Base-by-base conservation (phyloP, 257 asterid species). In the Ocimum tenuiflorum region DNA sequence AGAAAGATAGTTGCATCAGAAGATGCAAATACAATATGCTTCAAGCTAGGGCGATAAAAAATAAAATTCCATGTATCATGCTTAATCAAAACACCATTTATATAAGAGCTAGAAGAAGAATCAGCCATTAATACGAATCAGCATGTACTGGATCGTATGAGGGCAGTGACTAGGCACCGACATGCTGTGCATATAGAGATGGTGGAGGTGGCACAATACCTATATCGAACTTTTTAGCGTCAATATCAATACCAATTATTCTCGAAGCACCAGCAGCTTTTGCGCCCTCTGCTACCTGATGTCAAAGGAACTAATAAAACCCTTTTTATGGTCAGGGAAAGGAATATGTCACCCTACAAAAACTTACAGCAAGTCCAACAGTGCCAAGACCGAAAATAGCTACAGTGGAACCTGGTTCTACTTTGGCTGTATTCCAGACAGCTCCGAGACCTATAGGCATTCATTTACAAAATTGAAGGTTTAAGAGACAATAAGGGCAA, bases 221-320 rank as follows among this genome's bases (percentile, higher is more conserved):
- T 68, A 4, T 63, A 42, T 89, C 96, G 12, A 75, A 91, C 83
- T 91, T 91, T 45, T 83, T 89, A 76, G 61, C 76, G 67, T 91
- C 98, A 69, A 91, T 80, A 71, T 91, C 96, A 14, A 91, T 81
- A 73, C 98, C 96, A 73, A 91, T 91, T 58, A 91, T 71, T 47
- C 98, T 81, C 55, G 98, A 89, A 57, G 98, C 96, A 41, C 98
- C 98, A 78, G 96, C 96, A 77, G 95, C 71, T 76, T 89, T 91
- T 57, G 98, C 96, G 81, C 98, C 98, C 85, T 91, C 96, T 1
- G 98, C 98, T 68, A 91, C 98, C 96, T 91, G 79, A n/a, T 29
- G 53, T 20, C 1, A 14, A 42, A 73, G 42, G 60, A 31, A 53
- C 38, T 41, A 50, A 55, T 65, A 71, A 76, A 67, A 39, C 54